These are phyloP conservation scores for Pythium utonaiense DNA, from an alignment of 352 stramenopile species.

Conservation along the genomic window DNA sequence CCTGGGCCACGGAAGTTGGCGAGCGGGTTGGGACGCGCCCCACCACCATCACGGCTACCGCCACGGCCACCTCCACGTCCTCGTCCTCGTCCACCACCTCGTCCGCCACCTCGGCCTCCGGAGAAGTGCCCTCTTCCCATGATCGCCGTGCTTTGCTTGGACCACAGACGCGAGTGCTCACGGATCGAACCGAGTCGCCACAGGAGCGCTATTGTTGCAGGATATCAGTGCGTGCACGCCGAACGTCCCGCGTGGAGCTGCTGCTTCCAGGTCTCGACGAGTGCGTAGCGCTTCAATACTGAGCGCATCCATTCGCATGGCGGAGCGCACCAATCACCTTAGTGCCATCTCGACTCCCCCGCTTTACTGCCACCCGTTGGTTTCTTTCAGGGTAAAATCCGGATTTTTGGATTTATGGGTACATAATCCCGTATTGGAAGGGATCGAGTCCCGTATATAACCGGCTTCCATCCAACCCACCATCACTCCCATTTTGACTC, in stretches of 20 bases:
- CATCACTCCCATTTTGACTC: conserved; percentile 11
- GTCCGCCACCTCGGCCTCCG: conserved; percentile 8
- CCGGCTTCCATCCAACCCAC: conserved; percentile 1
- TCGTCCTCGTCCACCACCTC: conserved; percentile 6
- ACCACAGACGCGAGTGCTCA: conserved; percentile 3
- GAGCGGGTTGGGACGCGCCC: conserved; percentile 14
- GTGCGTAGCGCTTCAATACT: conserved; percentile 10
- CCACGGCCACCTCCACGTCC: conserved; percentile 14
- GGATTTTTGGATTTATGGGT: not conserved
- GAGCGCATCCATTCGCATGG: conserved; percentile 1
- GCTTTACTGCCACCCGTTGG: not conserved
- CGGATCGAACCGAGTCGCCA: not conserved
- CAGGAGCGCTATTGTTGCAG: conserved; percentile 14
- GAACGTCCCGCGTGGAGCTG: not conserved
- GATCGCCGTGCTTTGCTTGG: conserved; percentile 4
- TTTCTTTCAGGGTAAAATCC: not conserved
- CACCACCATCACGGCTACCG: conserved; percentile 24
- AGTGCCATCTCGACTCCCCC: conserved; percentile 3
- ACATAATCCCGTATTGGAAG: conserved; percentile 10
- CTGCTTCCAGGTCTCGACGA: not conserved
- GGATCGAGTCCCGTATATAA: not conserved
- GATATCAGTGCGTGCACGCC: no score
- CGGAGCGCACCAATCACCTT: conserved; percentile 16
- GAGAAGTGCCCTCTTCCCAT: conserved; percentile 28
- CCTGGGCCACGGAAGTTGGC: conserved; percentile 48